Evolutionary conservation across 2,329 filamentous ascomycete genomes (phyloP).

Genomic region (Diplodia mutila): DNA sequence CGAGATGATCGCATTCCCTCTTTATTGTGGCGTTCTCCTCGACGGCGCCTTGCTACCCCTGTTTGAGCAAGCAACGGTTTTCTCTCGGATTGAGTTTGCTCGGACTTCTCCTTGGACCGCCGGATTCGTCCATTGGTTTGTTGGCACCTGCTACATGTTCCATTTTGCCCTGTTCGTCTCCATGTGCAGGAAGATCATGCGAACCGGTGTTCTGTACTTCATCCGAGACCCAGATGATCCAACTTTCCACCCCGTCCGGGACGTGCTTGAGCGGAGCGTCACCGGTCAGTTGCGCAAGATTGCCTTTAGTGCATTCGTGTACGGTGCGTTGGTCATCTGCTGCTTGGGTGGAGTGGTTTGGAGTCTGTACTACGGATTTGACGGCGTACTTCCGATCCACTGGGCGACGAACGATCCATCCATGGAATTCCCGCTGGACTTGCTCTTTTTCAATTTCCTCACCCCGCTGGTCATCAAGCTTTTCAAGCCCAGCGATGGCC

Average conservation of each 20-base stretch:
- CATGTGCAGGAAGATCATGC: slow-evolving; percentile 98
- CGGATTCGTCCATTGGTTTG: slow-evolving; percentile 97
- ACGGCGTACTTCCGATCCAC: slow-evolving; percentile 81
- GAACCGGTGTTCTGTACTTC: slow-evolving; percentile 93
- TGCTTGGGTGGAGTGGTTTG: slow-evolving; percentile 96
- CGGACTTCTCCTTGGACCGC: slow-evolving; percentile 81
- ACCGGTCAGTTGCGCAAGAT: slow-evolving; percentile 95
- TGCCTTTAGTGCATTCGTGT: slow-evolving; percentile 91
- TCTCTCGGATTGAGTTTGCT: slow-evolving; percentile 78
- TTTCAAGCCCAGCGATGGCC: slow-evolving; percentile 80
- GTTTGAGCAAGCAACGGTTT: slow-evolving; percentile 79
- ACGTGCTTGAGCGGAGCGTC: slow-evolving; percentile 91
- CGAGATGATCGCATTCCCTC: slow-evolving; percentile 95
- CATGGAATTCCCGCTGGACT: slow-evolving; percentile 89
- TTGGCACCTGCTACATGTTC: slow-evolving; percentile 99
- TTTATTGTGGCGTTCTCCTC: slow-evolving; percentile 91
- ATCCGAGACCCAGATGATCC: slow-evolving; percentile 98
- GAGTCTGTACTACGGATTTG: slow-evolving; percentile 72
- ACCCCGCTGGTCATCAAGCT: slow-evolving; percentile 85
- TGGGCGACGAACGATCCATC: slow-evolving; percentile 93
- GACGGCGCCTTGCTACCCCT: slow-evolving; percentile 87
- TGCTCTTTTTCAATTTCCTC: slow-evolving; percentile 95
- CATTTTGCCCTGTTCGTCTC: slow-evolving; percentile 98
- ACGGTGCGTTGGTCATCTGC: slow-evolving; percentile 87
- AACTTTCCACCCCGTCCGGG: slow-evolving; percentile 95